A percentile compares a stretch with the other conserved stretches of the same genome.
These are phyloP conservation scores for Monilinia aucupariae DNA, from an alignment of 2,329 filamentous ascomycete species.

Conservation along the genomic window DNA sequence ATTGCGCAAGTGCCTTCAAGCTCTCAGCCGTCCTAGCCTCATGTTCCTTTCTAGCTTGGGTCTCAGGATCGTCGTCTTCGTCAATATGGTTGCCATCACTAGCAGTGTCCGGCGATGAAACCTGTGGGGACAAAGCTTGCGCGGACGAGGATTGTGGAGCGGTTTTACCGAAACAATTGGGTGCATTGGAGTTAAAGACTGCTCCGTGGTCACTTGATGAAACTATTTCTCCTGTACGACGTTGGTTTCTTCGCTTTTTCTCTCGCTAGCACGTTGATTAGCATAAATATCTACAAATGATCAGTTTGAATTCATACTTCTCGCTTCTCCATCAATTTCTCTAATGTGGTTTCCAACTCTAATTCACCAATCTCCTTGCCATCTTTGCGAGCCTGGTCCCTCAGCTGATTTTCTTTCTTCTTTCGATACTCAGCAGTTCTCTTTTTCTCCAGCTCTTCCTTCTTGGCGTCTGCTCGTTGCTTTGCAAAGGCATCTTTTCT, in stretches of 20 bases:
- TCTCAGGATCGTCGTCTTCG: neutral
- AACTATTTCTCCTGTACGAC: neutral
- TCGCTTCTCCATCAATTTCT: constrained; percentile 14
- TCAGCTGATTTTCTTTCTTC: neutral
- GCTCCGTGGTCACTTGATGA: neutral
- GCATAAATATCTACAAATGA: neutral
- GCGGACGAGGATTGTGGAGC: neutral
- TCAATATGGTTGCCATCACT: neutral
- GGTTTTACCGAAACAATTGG: neutral
- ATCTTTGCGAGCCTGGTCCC: neutral
- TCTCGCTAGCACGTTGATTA: constrained; percentile 2
- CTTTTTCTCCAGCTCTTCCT: neutral
- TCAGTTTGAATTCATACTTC: constrained; percentile 4
- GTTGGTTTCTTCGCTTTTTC: constrained; percentile 4
- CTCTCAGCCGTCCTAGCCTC: neutral
- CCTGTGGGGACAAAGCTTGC: too few species aligned
- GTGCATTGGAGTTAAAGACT: too few species aligned
- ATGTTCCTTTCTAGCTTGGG: neutral
- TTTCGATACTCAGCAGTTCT: neutral
- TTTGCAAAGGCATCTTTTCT: neutral
- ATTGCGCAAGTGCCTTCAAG: neutral
- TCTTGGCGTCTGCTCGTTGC: neutral
- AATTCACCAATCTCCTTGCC: neutral
- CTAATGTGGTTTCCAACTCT: constrained; percentile 8
- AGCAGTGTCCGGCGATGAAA: neutral